Evolutionary conservation across 768 basidiomycete species (phyloP).

Genomic region (Rhizopogon vesiculosus): DNA sequence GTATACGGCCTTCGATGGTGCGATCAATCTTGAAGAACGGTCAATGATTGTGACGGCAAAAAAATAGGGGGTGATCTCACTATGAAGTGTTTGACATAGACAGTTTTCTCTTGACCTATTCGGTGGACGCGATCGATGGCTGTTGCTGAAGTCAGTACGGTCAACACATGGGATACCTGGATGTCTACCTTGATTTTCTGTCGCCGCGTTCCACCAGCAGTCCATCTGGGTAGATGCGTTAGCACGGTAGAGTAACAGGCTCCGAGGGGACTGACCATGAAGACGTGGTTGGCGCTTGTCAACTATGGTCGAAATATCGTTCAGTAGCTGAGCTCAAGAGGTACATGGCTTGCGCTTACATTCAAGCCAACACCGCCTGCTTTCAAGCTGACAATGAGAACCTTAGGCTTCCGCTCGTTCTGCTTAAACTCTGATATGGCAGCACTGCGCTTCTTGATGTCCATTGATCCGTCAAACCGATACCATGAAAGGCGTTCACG

Average conservation of each 20-base stretch:
- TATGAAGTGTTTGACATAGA: slow-evolving; percentile 83
- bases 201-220: slow-evolving; percentile 89
- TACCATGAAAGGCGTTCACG: slow-evolving; percentile 66
- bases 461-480: slow-evolving; percentile 93
- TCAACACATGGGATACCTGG: background rate
- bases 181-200: slow-evolving; percentile 68
- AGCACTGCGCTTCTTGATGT: slow-evolving; percentile 70
- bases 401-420: slow-evolving; percentile 63
- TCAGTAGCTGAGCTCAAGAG: background rate
- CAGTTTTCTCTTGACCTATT: slow-evolving; percentile 78
- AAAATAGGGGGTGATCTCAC: slow-evolving; percentile 34
- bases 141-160: slow-evolving; percentile 20
- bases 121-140: slow-evolving; percentile 86
- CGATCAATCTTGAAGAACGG: slow-evolving; percentile 45
- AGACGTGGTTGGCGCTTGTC: slow-evolving; percentile 80
- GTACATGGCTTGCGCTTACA: slow-evolving; percentile 33
- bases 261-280: slow-evolving; percentile 53
- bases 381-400: slow-evolving; percentile 76
- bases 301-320: slow-evolving; percentile 35
- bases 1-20: slow-evolving; percentile 76
- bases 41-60: background rate
- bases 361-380: slow-evolving; percentile 93
- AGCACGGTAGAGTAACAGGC: background rate
- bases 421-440: slow-evolving; percentile 77
- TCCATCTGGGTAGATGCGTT: slow-evolving; percentile 58